Evolutionary conservation across 257 asterid species (phyloP), one percentile per base, ranked within the genome.

Genomic region (Anisodus tanguticus): DNA sequence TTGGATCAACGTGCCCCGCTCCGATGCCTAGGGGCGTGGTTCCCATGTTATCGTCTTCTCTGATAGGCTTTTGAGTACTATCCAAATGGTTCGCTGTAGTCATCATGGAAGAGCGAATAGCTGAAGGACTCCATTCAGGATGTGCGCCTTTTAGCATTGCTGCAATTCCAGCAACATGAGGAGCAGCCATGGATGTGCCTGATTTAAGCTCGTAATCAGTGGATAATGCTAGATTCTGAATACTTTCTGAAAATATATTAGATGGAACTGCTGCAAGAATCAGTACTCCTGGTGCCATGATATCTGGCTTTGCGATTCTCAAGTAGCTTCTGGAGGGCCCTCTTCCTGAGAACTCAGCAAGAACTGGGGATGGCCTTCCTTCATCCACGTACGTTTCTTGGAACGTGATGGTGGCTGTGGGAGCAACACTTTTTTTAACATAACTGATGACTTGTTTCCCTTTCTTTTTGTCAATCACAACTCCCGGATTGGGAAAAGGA

Each of bases 71-170:
- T 5, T 72, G 49, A 3, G 82, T 62, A 64, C 76, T 86, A 45
- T 86, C 83, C 4, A 83, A 60, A 8, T 10, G 19, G 13, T 66
- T 53, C 4, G 86, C 86, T 0, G 86, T 83, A 3, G 86, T 86
- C 78, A 86, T 86, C 84, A 83, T 83, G 31, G 88, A 85, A 0
- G 88, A 86, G 57, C 86, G 59, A 55, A 82, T 82, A 17, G 84
- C 84, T 10, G 79, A 82, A 26, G 84, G 84, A 58, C 79, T 82
- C 84, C 84, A 82, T 2, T 64, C 63, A 31, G 67, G 84, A 57
- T 82, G 84, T 15, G 84, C 79, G 5, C 19, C 84, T 49, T 82
- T 82, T 9, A 82, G 22, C 84, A 82, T 82, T 35, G 84, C 84
- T n/a, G 84, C 79, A 43, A 66, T 49, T 82, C 84, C 84, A 55